A percentile compares a stretch with the other conserved stretches of the same genome.
Conservation (phyloP, 164 flowering plant genomes). For the Umbellularia californica region DNA sequence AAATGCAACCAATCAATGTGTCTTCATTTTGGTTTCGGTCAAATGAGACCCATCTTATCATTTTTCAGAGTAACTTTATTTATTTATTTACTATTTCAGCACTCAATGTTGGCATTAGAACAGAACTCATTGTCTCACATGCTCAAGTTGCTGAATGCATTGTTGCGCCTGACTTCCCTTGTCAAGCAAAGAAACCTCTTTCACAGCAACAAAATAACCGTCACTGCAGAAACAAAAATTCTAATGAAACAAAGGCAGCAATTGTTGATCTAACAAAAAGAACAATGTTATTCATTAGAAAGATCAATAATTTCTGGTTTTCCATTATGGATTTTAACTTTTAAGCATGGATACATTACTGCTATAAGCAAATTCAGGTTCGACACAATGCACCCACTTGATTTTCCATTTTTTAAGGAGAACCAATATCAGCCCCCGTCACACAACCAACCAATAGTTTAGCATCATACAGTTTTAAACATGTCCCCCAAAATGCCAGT, state of each 20-base stretch:
- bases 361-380: not conserved
- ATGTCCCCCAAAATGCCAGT: not conserved
- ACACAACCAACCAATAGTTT: no score
- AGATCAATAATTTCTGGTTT: not conserved
- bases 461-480: not conserved
- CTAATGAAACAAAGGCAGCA: not conserved
- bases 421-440: no score
- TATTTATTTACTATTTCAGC: no score
- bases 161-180: conserved; percentile 70
- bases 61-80: not conserved
- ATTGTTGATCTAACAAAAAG: not conserved
- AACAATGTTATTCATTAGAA: not conserved
- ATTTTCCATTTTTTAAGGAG: no score
- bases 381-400: no score
- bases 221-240: conserved; percentile 38
- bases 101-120: not conserved
- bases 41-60: not conserved
- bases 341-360: not conserved
- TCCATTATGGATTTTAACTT: not conserved
- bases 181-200: conserved; percentile 91
- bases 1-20: not conserved
- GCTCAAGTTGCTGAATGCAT: conserved; percentile 74
- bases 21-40: not conserved
- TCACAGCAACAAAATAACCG: conserved; percentile 86
- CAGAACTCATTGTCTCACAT: conserved; percentile 38